A percentile compares a stretch with the other conserved stretches of the same genome.
These are phyloP conservation scores for Aspergillus niger DNA, from an alignment of 2,329 filamentous ascomycete genomes.

Conservation along the genomic window DNA sequence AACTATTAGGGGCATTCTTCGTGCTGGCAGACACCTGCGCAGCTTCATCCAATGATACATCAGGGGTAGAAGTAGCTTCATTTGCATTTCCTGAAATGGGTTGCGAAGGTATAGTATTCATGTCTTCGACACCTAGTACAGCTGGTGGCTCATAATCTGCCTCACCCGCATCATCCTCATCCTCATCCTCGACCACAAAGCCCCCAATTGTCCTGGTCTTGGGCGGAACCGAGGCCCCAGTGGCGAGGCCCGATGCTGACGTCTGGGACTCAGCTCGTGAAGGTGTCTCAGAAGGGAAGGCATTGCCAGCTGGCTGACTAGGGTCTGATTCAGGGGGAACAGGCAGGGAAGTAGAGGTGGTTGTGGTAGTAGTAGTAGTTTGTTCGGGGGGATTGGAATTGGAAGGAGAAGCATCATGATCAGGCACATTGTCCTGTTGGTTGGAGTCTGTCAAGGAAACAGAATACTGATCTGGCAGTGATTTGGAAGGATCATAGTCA, in stretches of 20 bases:
- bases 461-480: conserved; percentile 45
- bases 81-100: conserved; percentile 59
- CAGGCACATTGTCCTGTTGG: conserved; percentile 31
- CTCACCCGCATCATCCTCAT: conserved; percentile 56
- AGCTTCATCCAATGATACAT: conserved; percentile 64
- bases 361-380: conserved; percentile 2
- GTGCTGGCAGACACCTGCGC: conserved; percentile 50
- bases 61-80: conserved; percentile 57
- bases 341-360: conserved; percentile 13
- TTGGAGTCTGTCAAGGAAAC: conserved; percentile 34
- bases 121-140: conserved; percentile 53
- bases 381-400: conserved; percentile 26
- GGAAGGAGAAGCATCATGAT: conserved; percentile 28
- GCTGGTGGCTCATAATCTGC: conserved; percentile 57
- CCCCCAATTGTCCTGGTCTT: conserved; percentile 60
- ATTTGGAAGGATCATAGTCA: conserved; percentile 58
- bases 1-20: conserved; percentile 54
- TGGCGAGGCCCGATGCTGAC: conserved; percentile 33
- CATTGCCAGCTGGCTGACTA: conserved; percentile 31
- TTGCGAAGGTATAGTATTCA: conserved; percentile 53
- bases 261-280: conserved; percentile 39
- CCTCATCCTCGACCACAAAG: conserved; percentile 65
- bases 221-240: conserved; percentile 37
- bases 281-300: conserved; percentile 34
- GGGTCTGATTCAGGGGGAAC: conserved; percentile 30